These are phyloP conservation scores for Hypomyces rosellus DNA, from an alignment of 2,329 filamentous ascomycete genomes.

Conservation along the genomic window DNA sequence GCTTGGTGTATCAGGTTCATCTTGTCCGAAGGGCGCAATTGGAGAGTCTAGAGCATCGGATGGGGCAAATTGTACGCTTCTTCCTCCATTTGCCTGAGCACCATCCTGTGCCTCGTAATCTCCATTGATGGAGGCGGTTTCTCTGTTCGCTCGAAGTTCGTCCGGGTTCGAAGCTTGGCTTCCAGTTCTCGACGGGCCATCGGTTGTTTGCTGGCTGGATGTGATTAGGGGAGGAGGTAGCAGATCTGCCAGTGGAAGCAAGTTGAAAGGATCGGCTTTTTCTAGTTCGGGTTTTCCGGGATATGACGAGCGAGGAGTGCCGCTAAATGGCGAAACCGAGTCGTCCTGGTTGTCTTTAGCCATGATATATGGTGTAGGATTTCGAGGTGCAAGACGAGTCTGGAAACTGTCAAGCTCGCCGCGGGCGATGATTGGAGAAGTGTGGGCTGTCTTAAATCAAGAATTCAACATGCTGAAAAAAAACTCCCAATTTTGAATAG, in stretches of 20 bases:
- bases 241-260: slow-evolving; percentile 2
- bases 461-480: too few relatives aligned
- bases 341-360: slow-evolving; percentile 9
- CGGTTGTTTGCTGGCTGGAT: not conserved
- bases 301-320: slow-evolving; percentile 11
- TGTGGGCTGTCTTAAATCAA: too few relatives aligned
- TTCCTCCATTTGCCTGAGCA: slow-evolving; percentile 21
- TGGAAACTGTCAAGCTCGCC: too few relatives aligned
- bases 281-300: slow-evolving; percentile 6
- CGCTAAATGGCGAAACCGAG: slow-evolving; percentile 16
- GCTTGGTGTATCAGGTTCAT: slow-evolving; percentile 54
- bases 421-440: too few relatives aligned
- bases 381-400: too few relatives aligned
- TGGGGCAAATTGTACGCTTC: slow-evolving; percentile 71
- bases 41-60: slow-evolving; percentile 45
- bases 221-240: slow-evolving; percentile 7
- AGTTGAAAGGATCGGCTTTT: slow-evolving; percentile 7
- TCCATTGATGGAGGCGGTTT: not conserved
- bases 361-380: slow-evolving; percentile 7
- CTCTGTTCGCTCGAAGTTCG: slow-evolving; percentile 3
- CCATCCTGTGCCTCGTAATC: slow-evolving; percentile 3
- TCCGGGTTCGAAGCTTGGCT: slow-evolving; percentile 7
- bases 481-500: too few relatives aligned
- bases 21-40: slow-evolving; percentile 51
- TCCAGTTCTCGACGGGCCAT: not conserved